phyloP scores from a whole-genome alignment of 2,329 filamentous ascomycete species.

The Botrytis fabae region DNA sequence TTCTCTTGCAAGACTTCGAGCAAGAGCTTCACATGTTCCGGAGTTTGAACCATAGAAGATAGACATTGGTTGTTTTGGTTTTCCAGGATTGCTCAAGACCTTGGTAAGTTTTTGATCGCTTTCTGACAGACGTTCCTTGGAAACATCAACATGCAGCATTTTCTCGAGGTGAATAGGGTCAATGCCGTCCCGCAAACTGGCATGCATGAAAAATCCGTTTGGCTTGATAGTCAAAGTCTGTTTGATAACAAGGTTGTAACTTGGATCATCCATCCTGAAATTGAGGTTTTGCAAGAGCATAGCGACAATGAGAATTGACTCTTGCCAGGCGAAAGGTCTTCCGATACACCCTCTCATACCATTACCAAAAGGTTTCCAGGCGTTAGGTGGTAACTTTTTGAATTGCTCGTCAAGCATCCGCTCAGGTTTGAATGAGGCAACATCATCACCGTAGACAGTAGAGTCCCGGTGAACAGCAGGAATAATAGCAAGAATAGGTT shows the following conservation, averaged over 20 bases:
- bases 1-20: constrained; percentile 61
- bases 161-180: constrained; percentile 47
- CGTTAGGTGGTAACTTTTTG: constrained; percentile 60
- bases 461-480: constrained; percentile 57
- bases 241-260: constrained; percentile 56
- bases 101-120: background rate
- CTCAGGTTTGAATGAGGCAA: constrained; percentile 66
- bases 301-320: constrained; percentile 61
- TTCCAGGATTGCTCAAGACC: background rate
- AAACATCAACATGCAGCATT: constrained; percentile 36
- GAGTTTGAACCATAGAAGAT: constrained; percentile 74
- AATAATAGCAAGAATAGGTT: constrained; percentile 44
- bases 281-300: constrained; percentile 72
- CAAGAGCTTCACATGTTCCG: constrained; percentile 71
- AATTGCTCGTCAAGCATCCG: constrained; percentile 72
- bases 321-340: constrained; percentile 73
- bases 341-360: constrained; percentile 73
- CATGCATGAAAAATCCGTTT: constrained; percentile 63
- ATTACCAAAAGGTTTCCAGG: constrained; percentile 76
- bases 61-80: constrained; percentile 47
- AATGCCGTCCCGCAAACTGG: constrained; percentile 49
- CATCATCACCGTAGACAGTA: constrained; percentile 64
- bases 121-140: constrained; percentile 10
- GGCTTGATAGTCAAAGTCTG: constrained; percentile 64
- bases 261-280: constrained; percentile 61